A percentile compares a stretch with the other conserved stretches of the same genome.
These are phyloP conservation scores for Erysiphe pisi DNA, from an alignment of 2,329 filamentous ascomycete genomes.

Conservation along the genomic window DNA sequence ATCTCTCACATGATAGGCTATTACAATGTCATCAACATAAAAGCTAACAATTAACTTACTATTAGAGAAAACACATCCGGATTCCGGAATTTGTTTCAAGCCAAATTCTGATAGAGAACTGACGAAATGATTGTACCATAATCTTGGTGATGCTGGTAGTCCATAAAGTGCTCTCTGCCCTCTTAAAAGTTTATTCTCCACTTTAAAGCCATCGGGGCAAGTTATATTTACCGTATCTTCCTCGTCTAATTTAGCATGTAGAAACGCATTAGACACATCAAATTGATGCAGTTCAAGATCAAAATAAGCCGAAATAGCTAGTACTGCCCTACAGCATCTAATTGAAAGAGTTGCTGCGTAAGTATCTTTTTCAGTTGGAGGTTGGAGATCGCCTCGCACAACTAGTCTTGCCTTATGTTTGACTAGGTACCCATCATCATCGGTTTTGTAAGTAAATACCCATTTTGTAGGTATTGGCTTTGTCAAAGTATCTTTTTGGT, in stretches of 20 bases:
- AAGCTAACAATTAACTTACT: slow-evolving; percentile 17
- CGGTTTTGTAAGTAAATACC: neutral
- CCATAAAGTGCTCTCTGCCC: neutral
- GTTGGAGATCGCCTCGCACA: slow-evolving; percentile 31
- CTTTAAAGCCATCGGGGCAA: neutral
- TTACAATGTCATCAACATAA: neutral
- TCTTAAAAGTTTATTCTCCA: neutral
- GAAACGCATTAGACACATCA: neutral
- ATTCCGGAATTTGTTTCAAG: neutral
- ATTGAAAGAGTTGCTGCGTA: slow-evolving; percentile 18
- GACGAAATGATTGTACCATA: slow-evolving; percentile 3
- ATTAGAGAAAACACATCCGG: slow-evolving; percentile 7
- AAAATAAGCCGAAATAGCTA: no score
- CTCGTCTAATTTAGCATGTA: neutral
- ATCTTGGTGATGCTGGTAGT: neutral
- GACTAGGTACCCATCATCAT: neutral
- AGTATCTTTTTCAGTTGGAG: slow-evolving; percentile 29
- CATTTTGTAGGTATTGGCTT: neutral
- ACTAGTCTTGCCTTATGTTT: slow-evolving; percentile 28
- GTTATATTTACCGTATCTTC: no score
- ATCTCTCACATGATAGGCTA: neutral
- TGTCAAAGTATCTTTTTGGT: no score
- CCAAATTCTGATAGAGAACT: slow-evolving; percentile 1
- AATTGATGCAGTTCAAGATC: neutral
- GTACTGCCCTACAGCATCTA: neutral